A percentile compares a stretch with the other conserved stretches of the same genome.
Conservation (phyloP, 306 rosid genomes). For the Vigna reflexopilosa region DNA sequence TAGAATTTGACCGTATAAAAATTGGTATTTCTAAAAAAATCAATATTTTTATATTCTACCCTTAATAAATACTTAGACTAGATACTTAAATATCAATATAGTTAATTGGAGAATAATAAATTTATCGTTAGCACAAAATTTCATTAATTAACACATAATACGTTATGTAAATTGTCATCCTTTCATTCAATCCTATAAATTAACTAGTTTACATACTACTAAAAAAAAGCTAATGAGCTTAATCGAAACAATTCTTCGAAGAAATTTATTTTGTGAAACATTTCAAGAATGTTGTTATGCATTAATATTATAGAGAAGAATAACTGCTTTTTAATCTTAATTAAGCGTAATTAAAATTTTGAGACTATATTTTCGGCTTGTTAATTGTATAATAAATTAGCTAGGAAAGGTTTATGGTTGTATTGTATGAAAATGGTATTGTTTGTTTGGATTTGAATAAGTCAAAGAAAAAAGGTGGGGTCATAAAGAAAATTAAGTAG, state of each 20-base stretch:
- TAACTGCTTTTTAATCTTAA: neutral
- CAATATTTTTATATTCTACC: no score
- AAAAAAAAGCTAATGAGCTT: neutral
- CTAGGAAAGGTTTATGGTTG: neutral
- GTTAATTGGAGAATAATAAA: no score
- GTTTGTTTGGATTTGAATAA: constrained; percentile 38
- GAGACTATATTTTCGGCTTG: constrained; percentile 9
- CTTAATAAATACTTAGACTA: no score
- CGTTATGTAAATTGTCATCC: no score
- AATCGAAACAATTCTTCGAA: neutral
- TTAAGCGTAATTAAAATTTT: constrained; percentile 6
- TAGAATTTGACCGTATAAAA: no score
- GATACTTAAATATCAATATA: no score
- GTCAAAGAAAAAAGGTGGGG: constrained; percentile 49
- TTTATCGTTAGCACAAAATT: no score
- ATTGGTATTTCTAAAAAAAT: no score
- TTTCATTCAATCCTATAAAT: no score
- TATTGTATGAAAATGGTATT: constrained; percentile 32
- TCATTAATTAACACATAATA: no score
- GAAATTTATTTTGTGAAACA: neutral
- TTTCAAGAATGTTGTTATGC: neutral
- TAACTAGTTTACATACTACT: no score
- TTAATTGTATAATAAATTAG: neutral
- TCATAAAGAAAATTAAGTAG: constrained; percentile 35
- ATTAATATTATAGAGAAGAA: neutral